phyloP scores from a whole-genome alignment of 2,329 filamentous ascomycete species.

The Paraconiothyrium sp. region DNA sequence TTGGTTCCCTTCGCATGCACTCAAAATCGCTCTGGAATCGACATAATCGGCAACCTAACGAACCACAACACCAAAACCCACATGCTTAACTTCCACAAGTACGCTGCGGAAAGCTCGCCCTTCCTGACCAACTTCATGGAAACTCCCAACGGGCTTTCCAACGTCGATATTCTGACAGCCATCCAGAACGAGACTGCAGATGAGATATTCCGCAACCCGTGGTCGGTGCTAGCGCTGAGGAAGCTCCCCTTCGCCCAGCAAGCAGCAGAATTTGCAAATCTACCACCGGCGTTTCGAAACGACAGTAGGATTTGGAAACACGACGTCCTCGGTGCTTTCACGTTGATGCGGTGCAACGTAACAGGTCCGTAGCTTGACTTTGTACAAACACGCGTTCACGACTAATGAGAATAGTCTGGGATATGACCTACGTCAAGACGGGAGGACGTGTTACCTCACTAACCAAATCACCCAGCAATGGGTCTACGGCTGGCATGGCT shows the following conservation, averaged over 20 bases:
- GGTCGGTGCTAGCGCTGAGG: conserved; percentile 17
- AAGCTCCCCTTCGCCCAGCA: conserved; percentile 19
- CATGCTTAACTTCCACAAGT: conserved; percentile 20
- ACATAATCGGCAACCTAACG: conserved; percentile 22
- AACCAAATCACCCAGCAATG: conserved; percentile 22
- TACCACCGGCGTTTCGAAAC: conserved; percentile 16
- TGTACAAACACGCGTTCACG: background rate
- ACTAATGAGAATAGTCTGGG: conserved; percentile 18
- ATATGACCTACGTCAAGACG: conserved; percentile 15
- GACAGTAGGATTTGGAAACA: conserved; percentile 23
- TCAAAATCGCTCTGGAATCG: conserved; percentile 17
- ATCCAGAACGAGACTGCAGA: conserved; percentile 19
- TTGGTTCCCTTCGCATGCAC: conserved; percentile 24
- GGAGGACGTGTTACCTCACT: conserved; percentile 2
- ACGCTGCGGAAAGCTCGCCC: conserved; percentile 13
- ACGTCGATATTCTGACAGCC: background rate
- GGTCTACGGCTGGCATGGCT: conserved; percentile 20
- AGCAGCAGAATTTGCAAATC: conserved; percentile 18
- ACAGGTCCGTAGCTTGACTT: conserved; percentile 13
- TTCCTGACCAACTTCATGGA: conserved; percentile 11
- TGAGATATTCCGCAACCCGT: conserved; percentile 22
- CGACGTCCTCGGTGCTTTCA: conserved; percentile 13
- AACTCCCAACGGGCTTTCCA: background rate
- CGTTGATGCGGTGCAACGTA: conserved; percentile 21
- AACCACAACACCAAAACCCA: conserved; percentile 15